Percentiles rank a stretch among this genome's conserved stretches.
Conservation (phyloP, 2,329 filamentous ascomycete species). For the Myriangium duriaei region DNA sequence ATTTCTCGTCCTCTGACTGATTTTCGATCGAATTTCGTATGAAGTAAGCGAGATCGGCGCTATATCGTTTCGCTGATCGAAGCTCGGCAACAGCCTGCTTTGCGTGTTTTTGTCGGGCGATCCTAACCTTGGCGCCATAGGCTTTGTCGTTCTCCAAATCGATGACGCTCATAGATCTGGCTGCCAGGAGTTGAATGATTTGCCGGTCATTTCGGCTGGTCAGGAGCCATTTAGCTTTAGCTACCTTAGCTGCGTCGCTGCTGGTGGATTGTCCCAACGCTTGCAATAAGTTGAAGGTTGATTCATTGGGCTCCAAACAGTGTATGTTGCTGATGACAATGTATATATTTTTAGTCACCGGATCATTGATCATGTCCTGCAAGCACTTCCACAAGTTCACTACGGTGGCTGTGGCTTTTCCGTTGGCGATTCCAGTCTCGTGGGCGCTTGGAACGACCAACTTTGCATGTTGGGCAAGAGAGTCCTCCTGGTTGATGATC, state of each 20-base stretch:
- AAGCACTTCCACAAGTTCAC: constrained; percentile 9
- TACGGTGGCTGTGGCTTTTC: constrained; percentile 4
- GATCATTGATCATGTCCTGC: constrained; percentile 8
- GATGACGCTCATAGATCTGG: too few species aligned
- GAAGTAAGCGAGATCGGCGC: constrained; percentile 9
- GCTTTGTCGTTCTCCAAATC: constrained; percentile 7
- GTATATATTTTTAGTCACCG: neutral
- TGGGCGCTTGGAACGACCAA: constrained; percentile 3
- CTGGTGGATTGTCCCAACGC: too few species aligned
- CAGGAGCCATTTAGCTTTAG: constrained; percentile 3
- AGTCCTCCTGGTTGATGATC: constrained; percentile 10
- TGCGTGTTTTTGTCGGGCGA: constrained; percentile 8
- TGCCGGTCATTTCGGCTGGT: constrained; percentile 5
- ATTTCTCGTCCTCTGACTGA: constrained; percentile 3
- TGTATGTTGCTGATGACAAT: constrained; percentile 6
- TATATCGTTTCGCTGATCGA: constrained; percentile 5
- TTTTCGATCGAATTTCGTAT: constrained; percentile 5
- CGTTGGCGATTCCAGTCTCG: neutral
- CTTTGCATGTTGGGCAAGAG: constrained; percentile 8
- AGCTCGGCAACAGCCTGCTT: constrained; percentile 1
- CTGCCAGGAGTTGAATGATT: neutral
- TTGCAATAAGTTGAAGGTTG: constrained; percentile 1
- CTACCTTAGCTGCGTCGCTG: neutral
- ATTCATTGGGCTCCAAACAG: neutral
- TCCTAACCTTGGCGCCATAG: constrained; percentile 6